Evolutionary conservation across 768 basidiomycete species (phyloP), one percentile per base, ranked within the genome.

Genomic region (Tulasnella sp.): DNA sequence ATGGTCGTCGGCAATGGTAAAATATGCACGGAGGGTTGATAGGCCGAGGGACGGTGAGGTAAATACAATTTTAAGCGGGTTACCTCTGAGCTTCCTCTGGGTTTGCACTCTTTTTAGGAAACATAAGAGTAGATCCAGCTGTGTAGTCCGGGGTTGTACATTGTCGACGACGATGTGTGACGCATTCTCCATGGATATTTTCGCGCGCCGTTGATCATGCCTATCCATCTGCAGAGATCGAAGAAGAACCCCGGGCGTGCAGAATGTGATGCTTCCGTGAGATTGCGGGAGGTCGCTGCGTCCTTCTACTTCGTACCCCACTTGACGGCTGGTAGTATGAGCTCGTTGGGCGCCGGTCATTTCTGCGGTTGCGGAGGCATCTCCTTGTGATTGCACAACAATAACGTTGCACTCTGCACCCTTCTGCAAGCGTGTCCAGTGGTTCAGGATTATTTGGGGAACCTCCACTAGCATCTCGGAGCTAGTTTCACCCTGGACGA

Each of bases 401-500:
- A 98, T 86, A 80, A 98, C 88, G 82, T 98, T 97, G 85, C 95
- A 97, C 73, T 86, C 84, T 0, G 93, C 91, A 20, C 96, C 96
- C 76, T 93, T 86, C n/a, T 91, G 93, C 20, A 87, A 85, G 23
- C 91, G 86, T 78, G 95, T 95, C 82, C 88, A 91, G 61, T 92
- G 88, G 81, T 98, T 96, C 72, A 98, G 87, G 80, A 98, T 90
- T 70, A 98, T 87, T 83, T 98, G 96, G 6, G 96, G 96, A 35
- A 98, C 89, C 83, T 98, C 96, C 0, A 96, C 98, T 9, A 95
- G 97, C 86, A 98, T 98, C 1, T 96, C 95, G 1, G 94, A 95
- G 46, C 95, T 94, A 2, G 95, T 95, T 9, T 92, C 90, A 70
- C 94, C 94, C 91, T 95, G 92, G 81, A 92, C 90, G 81, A 97